Conservation (phyloP, 495 filamentous ascomycete genomes). For the Aspergillus bridgeri region DNA sequence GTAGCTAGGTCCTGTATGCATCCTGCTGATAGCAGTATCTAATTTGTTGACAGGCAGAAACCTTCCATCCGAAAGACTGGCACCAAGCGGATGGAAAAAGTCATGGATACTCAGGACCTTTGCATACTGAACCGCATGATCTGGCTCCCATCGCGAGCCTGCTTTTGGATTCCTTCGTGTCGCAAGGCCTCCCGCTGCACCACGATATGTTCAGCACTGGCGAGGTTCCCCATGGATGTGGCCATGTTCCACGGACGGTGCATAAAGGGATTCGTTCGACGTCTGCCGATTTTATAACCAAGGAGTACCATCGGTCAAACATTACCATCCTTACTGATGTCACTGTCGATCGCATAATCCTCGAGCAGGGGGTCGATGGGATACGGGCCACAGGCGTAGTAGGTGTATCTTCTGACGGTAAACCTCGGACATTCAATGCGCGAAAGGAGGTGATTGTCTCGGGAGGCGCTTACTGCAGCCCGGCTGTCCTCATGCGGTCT, state of each 20-base stretch:
- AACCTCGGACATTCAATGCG: slow-evolving; percentile 27
- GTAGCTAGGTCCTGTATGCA: slow-evolving; percentile 14
- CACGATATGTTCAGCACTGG: slow-evolving; percentile 52
- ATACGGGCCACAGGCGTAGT: slow-evolving; percentile 27
- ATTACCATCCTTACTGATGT: slow-evolving; percentile 37
- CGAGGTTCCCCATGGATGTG: slow-evolving; percentile 46
- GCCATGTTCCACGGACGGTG: slow-evolving; percentile 48
- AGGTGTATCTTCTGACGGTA: slow-evolving; percentile 23
- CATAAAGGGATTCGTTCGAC: slow-evolving; percentile 48
- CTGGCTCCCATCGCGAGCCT: slow-evolving; percentile 47
- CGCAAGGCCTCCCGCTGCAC: slow-evolving; percentile 40
- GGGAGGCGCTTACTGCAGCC: slow-evolving; percentile 54
- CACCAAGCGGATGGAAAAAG: slow-evolving; percentile 33
- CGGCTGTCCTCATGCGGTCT: slow-evolving; percentile 53
- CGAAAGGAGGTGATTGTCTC: slow-evolving; percentile 50
- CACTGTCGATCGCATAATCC: slow-evolving; percentile 34
- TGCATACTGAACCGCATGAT: slow-evolving; percentile 48
- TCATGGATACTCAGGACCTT: slow-evolving; percentile 44
- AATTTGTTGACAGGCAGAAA: slow-evolving; percentile 35
- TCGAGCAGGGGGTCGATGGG: slow-evolving; percentile 16
- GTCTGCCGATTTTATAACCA: slow-evolving; percentile 44
- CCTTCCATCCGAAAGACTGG: slow-evolving; percentile 45
- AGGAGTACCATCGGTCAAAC: slow-evolving; percentile 32
- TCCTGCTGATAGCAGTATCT: neutral
- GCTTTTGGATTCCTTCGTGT: slow-evolving; percentile 45